A percentile compares a stretch with the other conserved stretches of the same genome.
Conservation (phyloP, 2,329 filamentous ascomycete genomes). For the Phialocephala subalpina region DNA sequence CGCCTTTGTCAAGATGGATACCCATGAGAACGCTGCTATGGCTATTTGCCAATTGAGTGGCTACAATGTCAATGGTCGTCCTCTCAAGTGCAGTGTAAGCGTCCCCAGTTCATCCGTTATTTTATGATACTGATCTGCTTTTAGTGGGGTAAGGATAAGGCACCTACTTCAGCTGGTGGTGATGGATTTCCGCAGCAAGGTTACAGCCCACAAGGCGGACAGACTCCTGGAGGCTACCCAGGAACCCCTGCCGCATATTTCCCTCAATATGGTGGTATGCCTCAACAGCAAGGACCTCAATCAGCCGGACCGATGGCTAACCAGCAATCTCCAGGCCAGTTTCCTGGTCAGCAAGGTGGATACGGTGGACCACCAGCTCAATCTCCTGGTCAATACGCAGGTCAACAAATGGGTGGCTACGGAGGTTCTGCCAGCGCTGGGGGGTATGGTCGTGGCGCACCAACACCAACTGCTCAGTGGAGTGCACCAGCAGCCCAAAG, state of each 20-base stretch:
- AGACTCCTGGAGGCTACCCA: conserved; percentile 74
- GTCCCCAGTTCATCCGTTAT: conserved; percentile 18
- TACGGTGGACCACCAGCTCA: conserved; percentile 69
- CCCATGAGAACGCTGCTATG: conserved; percentile 97
- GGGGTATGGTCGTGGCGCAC: conserved; percentile 80
- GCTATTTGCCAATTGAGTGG: conserved; percentile 97
- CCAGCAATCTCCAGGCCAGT: conserved; percentile 52
- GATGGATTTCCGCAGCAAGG: conserved; percentile 74
- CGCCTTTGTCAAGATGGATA: conserved; percentile 99
- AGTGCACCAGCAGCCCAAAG: conserved; percentile 65
- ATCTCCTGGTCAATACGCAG: conserved; percentile 68
- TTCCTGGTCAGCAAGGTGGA: conserved; percentile 71
- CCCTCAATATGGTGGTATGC: conserved; percentile 86
- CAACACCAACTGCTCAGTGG: conserved; percentile 47
- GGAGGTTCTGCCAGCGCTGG: conserved; percentile 78
- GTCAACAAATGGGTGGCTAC: conserved; percentile 73
- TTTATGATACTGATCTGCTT: conserved; percentile 45
- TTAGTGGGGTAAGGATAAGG: conserved; percentile 99
- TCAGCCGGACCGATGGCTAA: conserved; percentile 47
- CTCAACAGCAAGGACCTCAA: conserved; percentile 46
- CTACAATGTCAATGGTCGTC: conserved; percentile 96
- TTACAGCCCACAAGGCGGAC: conserved; percentile 77
- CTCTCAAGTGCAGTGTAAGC: conserved; percentile 98
- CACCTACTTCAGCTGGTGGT: conserved; percentile 79
- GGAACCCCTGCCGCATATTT: conserved; percentile 85